These are phyloP conservation scores for Vitis hybrid DNA, from an alignment of 177 flowering plant species.

Conservation along the genomic window DNA sequence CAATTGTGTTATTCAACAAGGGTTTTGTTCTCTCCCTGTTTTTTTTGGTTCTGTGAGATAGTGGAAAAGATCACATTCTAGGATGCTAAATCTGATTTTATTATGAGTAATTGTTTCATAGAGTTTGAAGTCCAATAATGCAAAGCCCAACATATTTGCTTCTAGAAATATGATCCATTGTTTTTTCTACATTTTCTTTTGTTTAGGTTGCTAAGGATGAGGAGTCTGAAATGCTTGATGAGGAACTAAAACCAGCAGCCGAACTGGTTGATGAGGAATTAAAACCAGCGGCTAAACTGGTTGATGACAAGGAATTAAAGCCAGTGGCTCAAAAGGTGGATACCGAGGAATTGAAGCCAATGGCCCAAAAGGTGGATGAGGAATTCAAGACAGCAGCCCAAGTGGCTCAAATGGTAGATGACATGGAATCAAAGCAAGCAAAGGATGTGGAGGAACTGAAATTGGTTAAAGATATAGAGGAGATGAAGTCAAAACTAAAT, in stretches of 20 bases:
- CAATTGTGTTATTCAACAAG: too few relatives aligned
- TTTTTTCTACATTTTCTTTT: not conserved
- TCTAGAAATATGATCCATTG: too few relatives aligned
- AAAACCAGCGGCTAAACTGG: slow-evolving; percentile 1
- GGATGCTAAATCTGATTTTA: too few relatives aligned
- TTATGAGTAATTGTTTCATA: too few relatives aligned
- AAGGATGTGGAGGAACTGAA: slow-evolving; percentile 30
- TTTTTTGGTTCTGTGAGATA: not conserved
- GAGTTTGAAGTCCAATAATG: too few relatives aligned
- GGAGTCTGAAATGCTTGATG: slow-evolving; percentile 16
- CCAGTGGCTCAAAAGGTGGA: not conserved
- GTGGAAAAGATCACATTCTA: too few relatives aligned
- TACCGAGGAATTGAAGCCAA: slow-evolving; percentile 7
- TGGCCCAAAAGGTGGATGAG: slow-evolving; percentile 4
- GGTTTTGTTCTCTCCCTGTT: not conserved
- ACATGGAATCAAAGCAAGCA: slow-evolving; percentile 8
- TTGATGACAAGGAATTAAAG: slow-evolving; percentile 8
- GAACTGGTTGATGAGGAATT: slow-evolving; percentile 2
- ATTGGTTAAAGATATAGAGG: slow-evolving; percentile 31
- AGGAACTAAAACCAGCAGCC: slow-evolving; percentile 13
- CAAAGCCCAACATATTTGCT: too few relatives aligned
- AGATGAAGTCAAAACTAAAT: slow-evolving; percentile 42
- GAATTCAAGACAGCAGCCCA: slow-evolving; percentile 1
- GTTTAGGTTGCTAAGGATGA: slow-evolving; percentile 19
- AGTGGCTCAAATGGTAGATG: not conserved